phyloP scores from a whole-genome alignment of 345 rosid species.

The Gynandropsis gynandra region DNA sequence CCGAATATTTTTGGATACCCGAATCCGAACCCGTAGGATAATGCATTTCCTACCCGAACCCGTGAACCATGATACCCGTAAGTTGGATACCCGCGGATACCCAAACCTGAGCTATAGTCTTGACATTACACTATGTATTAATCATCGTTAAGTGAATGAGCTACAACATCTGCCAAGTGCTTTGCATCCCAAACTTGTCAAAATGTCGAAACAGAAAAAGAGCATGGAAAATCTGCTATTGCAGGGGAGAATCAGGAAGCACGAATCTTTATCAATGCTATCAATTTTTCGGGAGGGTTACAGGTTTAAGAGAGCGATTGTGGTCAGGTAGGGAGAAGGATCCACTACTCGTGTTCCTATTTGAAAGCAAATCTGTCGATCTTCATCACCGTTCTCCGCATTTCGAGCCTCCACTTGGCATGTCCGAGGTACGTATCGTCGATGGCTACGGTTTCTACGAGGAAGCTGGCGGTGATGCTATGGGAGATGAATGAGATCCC shows the following conservation, averaged over 20 bases:
- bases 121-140: too few species aligned
- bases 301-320: constrained; percentile 58
- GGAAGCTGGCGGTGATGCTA: constrained; percentile 77
- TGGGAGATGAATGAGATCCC: constrained; percentile 88
- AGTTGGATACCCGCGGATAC: too few species aligned
- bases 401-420: constrained; percentile 16
- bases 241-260: constrained; percentile 65
- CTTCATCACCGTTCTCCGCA: constrained; percentile 42
- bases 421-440: constrained; percentile 43
- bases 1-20: too few species aligned
- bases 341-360: constrained; percentile 59
- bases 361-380: constrained; percentile 48
- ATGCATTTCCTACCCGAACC: too few species aligned
- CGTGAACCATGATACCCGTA: too few species aligned
- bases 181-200: too few species aligned
- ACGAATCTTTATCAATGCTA: constrained; percentile 58
- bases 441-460: constrained; percentile 52
- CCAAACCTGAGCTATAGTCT: too few species aligned
- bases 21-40: too few species aligned
- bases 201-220: constrained; percentile 49
- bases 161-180: too few species aligned
- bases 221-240: constrained; percentile 37
- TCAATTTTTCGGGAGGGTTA: constrained; percentile 54
- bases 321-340: constrained; percentile 57
- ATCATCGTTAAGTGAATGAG: too few species aligned